Evolutionary conservation across 768 basidiomycete genomes (phyloP).

Genomic region (Phaeotremella fagi): DNA sequence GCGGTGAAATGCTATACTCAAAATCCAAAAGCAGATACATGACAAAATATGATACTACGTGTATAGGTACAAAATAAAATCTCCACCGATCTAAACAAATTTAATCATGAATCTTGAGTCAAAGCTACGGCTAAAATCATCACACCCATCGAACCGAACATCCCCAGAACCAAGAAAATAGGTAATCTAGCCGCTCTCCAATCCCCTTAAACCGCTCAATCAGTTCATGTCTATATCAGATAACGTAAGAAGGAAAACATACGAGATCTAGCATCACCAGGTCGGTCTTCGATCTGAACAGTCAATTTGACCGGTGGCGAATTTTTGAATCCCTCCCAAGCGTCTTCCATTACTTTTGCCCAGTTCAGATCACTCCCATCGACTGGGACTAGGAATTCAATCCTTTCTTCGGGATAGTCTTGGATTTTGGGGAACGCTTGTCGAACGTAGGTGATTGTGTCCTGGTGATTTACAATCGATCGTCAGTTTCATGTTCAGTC

Average conservation of each 20-base stretch:
- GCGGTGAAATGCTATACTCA: no score
- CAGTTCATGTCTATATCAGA: no score
- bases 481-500: no score
- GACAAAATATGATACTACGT: no score
- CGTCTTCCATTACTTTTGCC: conserved; percentile 26
- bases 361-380: conserved; percentile 2
- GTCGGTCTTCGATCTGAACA: conserved; percentile 13
- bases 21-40: no score
- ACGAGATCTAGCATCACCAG: conserved; percentile 19
- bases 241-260: conserved; percentile 3
- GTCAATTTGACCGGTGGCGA: conserved; percentile 10
- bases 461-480: no score
- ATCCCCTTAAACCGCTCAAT: no score
- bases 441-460: conserved; percentile 20
- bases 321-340: conserved; percentile 21
- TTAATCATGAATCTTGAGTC: no score
- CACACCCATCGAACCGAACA: neutral
- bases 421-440: conserved; percentile 15
- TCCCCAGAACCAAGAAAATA: neutral
- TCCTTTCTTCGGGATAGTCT: conserved; percentile 18
- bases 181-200: neutral
- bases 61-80: no score
- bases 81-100: no score
- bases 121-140: neutral
- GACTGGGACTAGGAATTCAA: conserved; percentile 20